These are phyloP conservation scores for Trametes coccinea DNA, from an alignment of 768 basidiomycete genomes.

Conservation along the genomic window DNA sequence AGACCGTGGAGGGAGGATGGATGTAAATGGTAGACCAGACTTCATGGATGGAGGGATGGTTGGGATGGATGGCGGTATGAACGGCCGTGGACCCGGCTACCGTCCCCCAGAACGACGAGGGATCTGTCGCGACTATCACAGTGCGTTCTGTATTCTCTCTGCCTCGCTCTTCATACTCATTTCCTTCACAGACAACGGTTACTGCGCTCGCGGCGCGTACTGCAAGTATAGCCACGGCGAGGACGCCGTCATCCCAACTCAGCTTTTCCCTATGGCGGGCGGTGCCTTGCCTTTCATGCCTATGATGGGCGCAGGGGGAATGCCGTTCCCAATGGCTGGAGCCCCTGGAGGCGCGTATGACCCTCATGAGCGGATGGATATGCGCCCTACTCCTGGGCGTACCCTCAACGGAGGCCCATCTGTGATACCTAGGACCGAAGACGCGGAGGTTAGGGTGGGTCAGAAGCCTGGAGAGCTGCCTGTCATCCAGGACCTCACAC, in stretches of 20 bases:
- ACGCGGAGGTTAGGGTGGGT: conserved; percentile 40
- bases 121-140: conserved; percentile 90
- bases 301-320: conserved; percentile 58
- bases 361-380: conserved; percentile 81
- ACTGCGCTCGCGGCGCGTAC: conserved; percentile 81
- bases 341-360: conserved; percentile 56
- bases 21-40: conserved; percentile 31
- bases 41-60: conserved; percentile 36
- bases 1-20: conserved; percentile 36
- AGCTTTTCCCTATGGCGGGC: conserved; percentile 59
- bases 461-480: conserved; percentile 69
- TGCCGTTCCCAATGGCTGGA: conserved; percentile 52
- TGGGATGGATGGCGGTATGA: conserved; percentile 31
- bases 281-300: conserved; percentile 64
- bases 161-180: conserved; percentile 11
- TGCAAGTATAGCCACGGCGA: conserved; percentile 95
- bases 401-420: conserved; percentile 52
- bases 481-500: conserved; percentile 83
- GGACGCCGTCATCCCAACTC: conserved; percentile 76
- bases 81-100: conserved; percentile 58
- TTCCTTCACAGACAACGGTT: conserved; percentile 71
- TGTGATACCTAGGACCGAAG: conserved; percentile 57
- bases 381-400: conserved; percentile 51
- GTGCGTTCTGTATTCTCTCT: conserved; percentile 49
- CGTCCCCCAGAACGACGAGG: conserved; percentile 73